A percentile compares a stretch with the other conserved stretches of the same genome.
phyloP scores from a whole-genome alignment of 2,329 filamentous ascomycete species.

The Penicillium freii region DNA sequence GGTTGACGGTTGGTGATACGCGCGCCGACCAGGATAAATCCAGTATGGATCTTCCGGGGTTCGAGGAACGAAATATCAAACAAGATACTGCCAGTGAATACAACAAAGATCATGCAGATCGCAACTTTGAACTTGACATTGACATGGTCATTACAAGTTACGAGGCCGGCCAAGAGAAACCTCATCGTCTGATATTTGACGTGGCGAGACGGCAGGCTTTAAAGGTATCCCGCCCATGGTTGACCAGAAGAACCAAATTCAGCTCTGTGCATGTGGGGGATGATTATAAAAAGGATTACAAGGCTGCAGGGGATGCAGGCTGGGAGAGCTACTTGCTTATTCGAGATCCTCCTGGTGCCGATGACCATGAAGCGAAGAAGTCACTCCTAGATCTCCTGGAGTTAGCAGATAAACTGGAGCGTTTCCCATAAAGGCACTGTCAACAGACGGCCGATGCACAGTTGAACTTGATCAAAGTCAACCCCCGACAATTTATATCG shows the following conservation, averaged over 20 bases:
- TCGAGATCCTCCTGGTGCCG: conserved; percentile 12
- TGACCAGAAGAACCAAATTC: conserved; percentile 20
- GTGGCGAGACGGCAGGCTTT: conserved; percentile 36
- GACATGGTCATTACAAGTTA: conserved; percentile 49
- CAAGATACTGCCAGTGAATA: neutral
- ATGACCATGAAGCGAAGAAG: neutral
- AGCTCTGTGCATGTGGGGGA: conserved; percentile 46
- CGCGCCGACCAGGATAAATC: conserved; percentile 33
- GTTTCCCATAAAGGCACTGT: neutral
- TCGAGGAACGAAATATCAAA: conserved; percentile 16
- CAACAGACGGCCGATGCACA: neutral
- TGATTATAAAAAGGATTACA: conserved; percentile 44
- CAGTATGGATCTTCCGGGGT: conserved; percentile 28
- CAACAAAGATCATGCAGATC: neutral
- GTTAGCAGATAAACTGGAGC: neutral
- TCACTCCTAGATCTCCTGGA: neutral
- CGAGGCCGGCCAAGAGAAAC: conserved; percentile 47
- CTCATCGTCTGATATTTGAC: conserved; percentile 41
- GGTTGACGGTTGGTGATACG: conserved; percentile 37
- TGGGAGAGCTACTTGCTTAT: conserved; percentile 39
- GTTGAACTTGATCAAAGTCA: neutral
- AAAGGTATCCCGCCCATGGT: conserved; percentile 9
- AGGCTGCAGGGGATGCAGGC: conserved; percentile 38
- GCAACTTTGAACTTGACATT: conserved; percentile 30
- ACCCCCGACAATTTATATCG: neutral